Percentiles rank a stretch among this genome's conserved stretches.
Evolutionary conservation across 2,329 filamentous ascomycete species (phyloP).

Genomic region (Diplocarpon mali): DNA sequence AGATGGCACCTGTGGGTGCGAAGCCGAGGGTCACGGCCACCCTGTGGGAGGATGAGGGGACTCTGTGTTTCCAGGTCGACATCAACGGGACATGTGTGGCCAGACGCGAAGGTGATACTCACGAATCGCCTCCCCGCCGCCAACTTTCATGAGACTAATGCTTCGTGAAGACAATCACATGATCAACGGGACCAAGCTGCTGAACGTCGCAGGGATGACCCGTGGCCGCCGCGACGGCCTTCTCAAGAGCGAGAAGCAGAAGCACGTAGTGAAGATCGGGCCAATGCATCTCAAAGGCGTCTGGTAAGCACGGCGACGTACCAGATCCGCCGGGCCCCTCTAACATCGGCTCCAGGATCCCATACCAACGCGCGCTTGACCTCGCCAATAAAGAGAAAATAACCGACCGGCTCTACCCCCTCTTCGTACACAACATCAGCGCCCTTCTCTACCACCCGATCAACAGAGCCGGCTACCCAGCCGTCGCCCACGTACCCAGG

Average conservation of each 20-base stretch:
- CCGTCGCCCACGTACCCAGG: slow-evolving; percentile 6
- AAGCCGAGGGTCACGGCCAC: slow-evolving; percentile 96
- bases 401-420: slow-evolving; percentile 81
- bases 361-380: slow-evolving; percentile 86
- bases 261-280: slow-evolving; percentile 95
- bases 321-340: no score
- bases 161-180: slow-evolving; percentile 72
- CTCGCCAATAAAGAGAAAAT: slow-evolving; percentile 99
- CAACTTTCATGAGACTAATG: not conserved
- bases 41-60: slow-evolving; percentile 94
- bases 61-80: slow-evolving; percentile 93
- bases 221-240: slow-evolving; percentile 89
- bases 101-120: slow-evolving; percentile 65
- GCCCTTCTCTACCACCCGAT: slow-evolving; percentile 85
- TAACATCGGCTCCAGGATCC: slow-evolving; percentile 54
- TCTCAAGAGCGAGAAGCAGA: slow-evolving; percentile 89
- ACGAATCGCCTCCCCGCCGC: slow-evolving; percentile 22
- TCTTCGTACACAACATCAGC: slow-evolving; percentile 96
- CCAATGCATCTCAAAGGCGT: slow-evolving; percentile 98
- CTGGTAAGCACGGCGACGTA: slow-evolving; percentile 44
- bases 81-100: slow-evolving; percentile 92
- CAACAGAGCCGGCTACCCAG: slow-evolving; percentile 49
- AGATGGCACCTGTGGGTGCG: slow-evolving; percentile 81
- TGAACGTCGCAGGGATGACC: slow-evolving; percentile 97
- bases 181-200: slow-evolving; percentile 94